These are phyloP conservation scores for Basidioascus undulatus DNA, from an alignment of 768 basidiomycete genomes.

Conservation along the genomic window DNA sequence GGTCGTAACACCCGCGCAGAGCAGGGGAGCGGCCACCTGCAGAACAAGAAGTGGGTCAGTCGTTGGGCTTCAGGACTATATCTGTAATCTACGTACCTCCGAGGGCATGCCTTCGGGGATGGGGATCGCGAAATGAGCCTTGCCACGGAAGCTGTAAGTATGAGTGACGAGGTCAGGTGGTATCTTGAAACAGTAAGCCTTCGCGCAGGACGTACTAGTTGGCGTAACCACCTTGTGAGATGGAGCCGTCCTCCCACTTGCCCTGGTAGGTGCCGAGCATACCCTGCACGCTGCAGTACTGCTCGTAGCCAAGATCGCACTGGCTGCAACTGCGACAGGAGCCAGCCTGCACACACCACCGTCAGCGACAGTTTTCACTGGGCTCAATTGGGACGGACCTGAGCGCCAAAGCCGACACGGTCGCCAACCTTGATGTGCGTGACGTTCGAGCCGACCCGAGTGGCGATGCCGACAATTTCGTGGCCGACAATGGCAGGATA, in stretches of 20 bases:
- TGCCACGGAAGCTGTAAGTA: not conserved
- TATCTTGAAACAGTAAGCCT: too few species aligned
- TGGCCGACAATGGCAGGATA: conserved; percentile 6
- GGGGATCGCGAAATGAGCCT: conserved; percentile 18
- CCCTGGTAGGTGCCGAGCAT: conserved; percentile 12
- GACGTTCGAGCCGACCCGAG: conserved; percentile 18
- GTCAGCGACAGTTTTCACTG: not conserved
- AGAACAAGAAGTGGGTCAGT: too few species aligned
- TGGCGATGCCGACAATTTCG: conserved; percentile 14
- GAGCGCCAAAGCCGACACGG: conserved; percentile 22
- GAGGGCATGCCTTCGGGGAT: conserved; percentile 20
- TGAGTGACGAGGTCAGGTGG: too few species aligned
- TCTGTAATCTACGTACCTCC: too few species aligned
- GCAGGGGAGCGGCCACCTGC: conserved; percentile 19
- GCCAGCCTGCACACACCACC: not conserved
- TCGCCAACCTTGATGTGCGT: conserved; percentile 21
- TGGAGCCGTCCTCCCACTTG: conserved; percentile 7
- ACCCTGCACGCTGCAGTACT: conserved; percentile 10
- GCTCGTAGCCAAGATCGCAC: conserved; percentile 12
- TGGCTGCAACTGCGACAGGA: conserved; percentile 7
- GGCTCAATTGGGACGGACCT: too few species aligned
- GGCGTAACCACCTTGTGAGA: conserved; percentile 19
- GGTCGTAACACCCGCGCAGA: conserved; percentile 21
- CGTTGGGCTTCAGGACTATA: too few species aligned
- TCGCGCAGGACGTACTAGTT: too few species aligned